phyloP scores from a whole-genome alignment of 2,329 filamentous ascomycete species.

The Oidium heveae region DNA sequence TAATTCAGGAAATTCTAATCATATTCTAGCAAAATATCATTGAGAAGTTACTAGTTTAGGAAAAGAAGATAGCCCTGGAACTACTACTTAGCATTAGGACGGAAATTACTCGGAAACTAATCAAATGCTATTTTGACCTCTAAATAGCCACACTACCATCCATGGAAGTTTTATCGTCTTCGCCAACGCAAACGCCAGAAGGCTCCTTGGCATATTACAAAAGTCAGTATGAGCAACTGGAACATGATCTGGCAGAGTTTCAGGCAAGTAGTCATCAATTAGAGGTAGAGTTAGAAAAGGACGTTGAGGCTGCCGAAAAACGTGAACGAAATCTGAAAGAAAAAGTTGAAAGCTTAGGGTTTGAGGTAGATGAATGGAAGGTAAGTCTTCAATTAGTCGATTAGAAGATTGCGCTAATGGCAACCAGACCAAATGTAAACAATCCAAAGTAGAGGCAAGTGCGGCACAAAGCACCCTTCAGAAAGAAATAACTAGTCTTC shows the following conservation, averaged over 20 bases:
- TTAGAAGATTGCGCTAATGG: background rate
- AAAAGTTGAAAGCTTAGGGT: slow-evolving; percentile 61
- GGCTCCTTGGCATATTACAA: slow-evolving; percentile 90
- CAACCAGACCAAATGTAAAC: slow-evolving; percentile 70
- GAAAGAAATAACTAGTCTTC: slow-evolving; percentile 82
- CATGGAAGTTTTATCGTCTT: slow-evolving; percentile 30
- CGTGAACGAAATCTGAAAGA: slow-evolving; percentile 65
- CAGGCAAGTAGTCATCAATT: slow-evolving; percentile 83
- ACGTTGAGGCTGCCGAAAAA: slow-evolving; percentile 87
- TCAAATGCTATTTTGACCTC: no score
- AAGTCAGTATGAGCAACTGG: slow-evolving; percentile 75
- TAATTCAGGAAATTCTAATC: no score
- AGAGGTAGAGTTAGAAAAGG: slow-evolving; percentile 83
- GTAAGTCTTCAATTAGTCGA: slow-evolving; percentile 22
- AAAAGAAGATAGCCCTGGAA: no score
- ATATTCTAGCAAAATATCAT: no score
- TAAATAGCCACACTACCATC: background rate
- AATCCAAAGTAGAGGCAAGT: slow-evolving; percentile 73
- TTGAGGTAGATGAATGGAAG: slow-evolving; percentile 97
- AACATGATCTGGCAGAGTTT: slow-evolving; percentile 79
- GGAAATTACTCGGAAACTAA: no score
- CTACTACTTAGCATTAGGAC: no score
- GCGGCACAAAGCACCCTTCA: slow-evolving; percentile 64
- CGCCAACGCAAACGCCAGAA: slow-evolving; percentile 29
- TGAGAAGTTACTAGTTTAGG: no score